Conservation (phyloP, 495 filamentous ascomycete genomes). For the Endocarpon pusillum region DNA sequence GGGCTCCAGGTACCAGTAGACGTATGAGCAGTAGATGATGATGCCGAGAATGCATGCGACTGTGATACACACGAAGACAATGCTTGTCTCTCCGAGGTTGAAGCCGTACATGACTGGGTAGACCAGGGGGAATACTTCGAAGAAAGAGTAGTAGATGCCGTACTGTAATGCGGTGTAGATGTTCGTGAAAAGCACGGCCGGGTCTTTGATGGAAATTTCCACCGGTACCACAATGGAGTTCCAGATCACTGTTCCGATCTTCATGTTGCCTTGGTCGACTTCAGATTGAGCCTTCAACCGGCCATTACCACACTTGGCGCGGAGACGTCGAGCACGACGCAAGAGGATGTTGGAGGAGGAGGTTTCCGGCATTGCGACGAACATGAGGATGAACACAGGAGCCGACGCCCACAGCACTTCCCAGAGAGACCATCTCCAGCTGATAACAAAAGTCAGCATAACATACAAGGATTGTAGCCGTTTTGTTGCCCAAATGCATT, state of each 20-base stretch:
- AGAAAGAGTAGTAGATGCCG: constrained; percentile 37
- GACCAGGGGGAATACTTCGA: constrained; percentile 39
- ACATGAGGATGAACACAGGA: constrained; percentile 28
- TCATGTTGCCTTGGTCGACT: constrained; percentile 19
- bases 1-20: constrained; percentile 33
- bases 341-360: constrained; percentile 38
- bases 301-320: constrained; percentile 20
- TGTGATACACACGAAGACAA: constrained; percentile 34
- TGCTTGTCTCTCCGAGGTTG: constrained; percentile 25
- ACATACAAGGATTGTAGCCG: too few relatives aligned
- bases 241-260: constrained; percentile 15
- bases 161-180: constrained; percentile 37
- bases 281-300: constrained; percentile 22
- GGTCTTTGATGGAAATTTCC: constrained; percentile 27
- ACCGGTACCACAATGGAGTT: constrained; percentile 27
- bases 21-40: constrained; percentile 29
- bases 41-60: constrained; percentile 23
- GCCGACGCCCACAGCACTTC: constrained; percentile 30
- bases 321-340: constrained; percentile 36
- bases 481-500: too few relatives aligned
- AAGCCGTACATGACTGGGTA: constrained; percentile 32
- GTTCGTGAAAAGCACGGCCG: constrained; percentile 33
- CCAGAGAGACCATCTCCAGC: constrained; percentile 33
- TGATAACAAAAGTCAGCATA: too few relatives aligned
- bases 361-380: constrained; percentile 40